Evolutionary conservation across 139 green algal genomes (phyloP).

Genomic region (Chlorella sp.): DNA sequence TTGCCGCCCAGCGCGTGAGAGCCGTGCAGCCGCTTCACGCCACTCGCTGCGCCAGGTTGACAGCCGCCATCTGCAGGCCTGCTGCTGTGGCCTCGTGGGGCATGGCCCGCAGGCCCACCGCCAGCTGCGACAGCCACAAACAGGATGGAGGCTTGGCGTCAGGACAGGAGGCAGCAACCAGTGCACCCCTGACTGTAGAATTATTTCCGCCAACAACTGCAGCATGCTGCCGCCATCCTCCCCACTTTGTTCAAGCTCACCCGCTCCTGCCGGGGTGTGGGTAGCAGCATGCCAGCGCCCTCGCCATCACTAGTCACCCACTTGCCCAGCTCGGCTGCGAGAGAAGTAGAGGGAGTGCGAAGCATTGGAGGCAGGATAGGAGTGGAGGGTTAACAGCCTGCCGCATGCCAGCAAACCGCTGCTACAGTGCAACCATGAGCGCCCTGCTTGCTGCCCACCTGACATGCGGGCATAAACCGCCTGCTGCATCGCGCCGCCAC

Average conservation of each 20-base stretch:
- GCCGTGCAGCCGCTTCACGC: background rate
- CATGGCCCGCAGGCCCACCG: slow-evolving; percentile 28
- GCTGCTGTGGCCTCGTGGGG: background rate
- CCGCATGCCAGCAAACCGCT: background rate
- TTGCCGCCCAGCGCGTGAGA: no score
- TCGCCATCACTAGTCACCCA: slow-evolving; percentile 41
- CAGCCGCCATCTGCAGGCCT: slow-evolving; percentile 30
- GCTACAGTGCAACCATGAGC: no score
- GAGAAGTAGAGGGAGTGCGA: background rate
- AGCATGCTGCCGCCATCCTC: no score
- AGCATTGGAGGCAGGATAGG: background rate
- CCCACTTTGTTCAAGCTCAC: no score
- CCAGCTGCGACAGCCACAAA: slow-evolving; percentile 4
- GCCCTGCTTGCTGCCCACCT: background rate
- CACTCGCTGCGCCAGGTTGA: slow-evolving; percentile 25
- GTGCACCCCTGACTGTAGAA: no score
- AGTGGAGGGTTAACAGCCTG: no score
- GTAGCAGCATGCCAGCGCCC: background rate
- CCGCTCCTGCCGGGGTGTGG: slow-evolving; percentile 2
- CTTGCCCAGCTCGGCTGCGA: slow-evolving; percentile 17
- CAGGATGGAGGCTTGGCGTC: background rate
- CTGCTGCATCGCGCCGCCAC: slow-evolving; percentile 22
- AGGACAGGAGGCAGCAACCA: no score
- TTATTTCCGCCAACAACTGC: no score
- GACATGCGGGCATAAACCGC: slow-evolving; percentile 39